These are phyloP conservation scores for Mycena venus DNA, from an alignment of 768 basidiomycete genomes.

Conservation along the genomic window DNA sequence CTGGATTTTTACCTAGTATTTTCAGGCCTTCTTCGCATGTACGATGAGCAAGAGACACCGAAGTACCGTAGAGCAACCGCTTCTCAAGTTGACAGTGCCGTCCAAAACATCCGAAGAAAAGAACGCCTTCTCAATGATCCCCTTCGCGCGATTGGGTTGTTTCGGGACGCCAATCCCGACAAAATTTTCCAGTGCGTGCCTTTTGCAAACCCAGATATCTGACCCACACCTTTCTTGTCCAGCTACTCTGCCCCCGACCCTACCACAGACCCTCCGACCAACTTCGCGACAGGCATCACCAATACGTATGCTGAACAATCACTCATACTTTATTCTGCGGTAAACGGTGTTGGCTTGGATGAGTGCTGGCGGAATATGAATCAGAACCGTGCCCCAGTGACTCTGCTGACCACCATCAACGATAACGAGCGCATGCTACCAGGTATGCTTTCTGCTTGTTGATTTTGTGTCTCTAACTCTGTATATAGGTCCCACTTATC, in stretches of 20 bases:
- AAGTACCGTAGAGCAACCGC: neutral
- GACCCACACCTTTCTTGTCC: too few relatives aligned
- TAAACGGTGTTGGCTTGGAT: constrained; percentile 16
- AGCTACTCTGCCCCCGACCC: neutral
- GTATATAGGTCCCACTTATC: neutral
- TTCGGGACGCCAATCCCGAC: constrained; percentile 9
- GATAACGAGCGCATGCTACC: constrained; percentile 17
- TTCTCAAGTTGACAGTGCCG: constrained; percentile 3
- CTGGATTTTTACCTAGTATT: too few relatives aligned
- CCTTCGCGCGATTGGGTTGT: neutral
- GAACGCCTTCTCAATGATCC: constrained; percentile 5
- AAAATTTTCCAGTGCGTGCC: constrained; percentile 13
- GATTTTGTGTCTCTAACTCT: neutral
- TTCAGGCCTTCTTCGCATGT: neutral
- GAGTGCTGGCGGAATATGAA: constrained; percentile 24
- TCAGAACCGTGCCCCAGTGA: constrained; percentile 24
- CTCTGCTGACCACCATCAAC: constrained; percentile 18
- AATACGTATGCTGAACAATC: neutral
- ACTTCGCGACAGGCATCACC: neutral
- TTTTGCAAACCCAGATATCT: neutral
- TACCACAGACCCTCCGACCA: neutral
- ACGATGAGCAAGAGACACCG: neutral
- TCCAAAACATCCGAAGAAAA: neutral
- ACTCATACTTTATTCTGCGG: neutral
- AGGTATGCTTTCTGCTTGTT: neutral